Conservation (phyloP, 2,329 filamentous ascomycete genomes). For the Pseudomassariella vexata region DNA sequence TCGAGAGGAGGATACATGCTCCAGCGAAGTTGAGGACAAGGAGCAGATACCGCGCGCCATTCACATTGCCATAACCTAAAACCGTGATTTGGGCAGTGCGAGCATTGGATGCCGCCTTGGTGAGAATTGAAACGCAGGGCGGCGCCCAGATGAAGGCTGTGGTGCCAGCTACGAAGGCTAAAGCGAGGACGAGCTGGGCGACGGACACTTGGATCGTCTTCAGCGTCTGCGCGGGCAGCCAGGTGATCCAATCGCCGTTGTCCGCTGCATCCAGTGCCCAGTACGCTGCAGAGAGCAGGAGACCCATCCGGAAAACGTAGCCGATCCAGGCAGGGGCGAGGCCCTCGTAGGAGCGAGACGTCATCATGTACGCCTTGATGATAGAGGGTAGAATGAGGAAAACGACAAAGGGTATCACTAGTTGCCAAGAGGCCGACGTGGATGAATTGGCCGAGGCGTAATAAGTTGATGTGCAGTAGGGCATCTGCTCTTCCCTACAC, state of each 20-base stretch:
- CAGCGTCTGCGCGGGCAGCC: conserved; percentile 51
- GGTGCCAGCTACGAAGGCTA: conserved; percentile 78
- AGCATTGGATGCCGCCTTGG: conserved; percentile 32
- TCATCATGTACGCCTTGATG: conserved; percentile 71
- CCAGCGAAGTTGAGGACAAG: conserved; percentile 74
- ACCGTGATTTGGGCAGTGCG: conserved; percentile 62
- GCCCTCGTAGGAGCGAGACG: conserved; percentile 83
- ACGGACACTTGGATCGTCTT: conserved; percentile 72
- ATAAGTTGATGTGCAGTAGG: conserved; percentile 90
- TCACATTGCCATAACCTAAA: conserved; percentile 87
- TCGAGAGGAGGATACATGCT: conserved; percentile 74
- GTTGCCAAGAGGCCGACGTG: conserved; percentile 86
- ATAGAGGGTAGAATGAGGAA: conserved; percentile 67
- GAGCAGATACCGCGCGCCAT: conserved; percentile 84
- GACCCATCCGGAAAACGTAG: conserved; percentile 67
- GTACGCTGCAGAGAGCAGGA: conserved; percentile 72
- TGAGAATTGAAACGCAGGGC: conserved; percentile 71
- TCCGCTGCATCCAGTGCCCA: conserved; percentile 89
- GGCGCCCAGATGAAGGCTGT: conserved; percentile 82
- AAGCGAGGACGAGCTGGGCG: conserved; percentile 72
- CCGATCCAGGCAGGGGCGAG: conserved; percentile 81
- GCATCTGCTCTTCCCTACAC: conserved; percentile 98
- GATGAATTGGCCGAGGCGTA: conserved; percentile 89
- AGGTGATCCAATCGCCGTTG: conserved; percentile 72
- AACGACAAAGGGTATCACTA: conserved; percentile 71